Conservation (phyloP, 1,139 yeast species). For the Chernovozyma aurita region DNA sequence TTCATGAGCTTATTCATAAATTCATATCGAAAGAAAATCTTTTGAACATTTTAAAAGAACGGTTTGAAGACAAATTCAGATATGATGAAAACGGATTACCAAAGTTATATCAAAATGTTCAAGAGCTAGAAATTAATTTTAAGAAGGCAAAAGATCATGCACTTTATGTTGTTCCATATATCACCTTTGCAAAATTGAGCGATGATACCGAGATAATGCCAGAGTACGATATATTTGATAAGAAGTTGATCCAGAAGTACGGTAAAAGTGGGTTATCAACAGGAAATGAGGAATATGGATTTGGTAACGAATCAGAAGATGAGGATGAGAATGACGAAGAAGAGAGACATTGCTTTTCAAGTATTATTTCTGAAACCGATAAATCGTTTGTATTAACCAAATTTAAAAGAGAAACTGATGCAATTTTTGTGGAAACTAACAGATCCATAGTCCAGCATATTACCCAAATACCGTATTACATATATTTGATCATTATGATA, state of each 20-base stretch:
- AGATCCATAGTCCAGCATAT: conserved; percentile 66
- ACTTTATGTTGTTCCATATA: conserved; percentile 51
- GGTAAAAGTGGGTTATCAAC: conserved; percentile 1
- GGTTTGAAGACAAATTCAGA: conserved; percentile 78
- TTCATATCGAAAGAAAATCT: conserved; percentile 56
- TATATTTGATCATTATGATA: conserved; percentile 65
- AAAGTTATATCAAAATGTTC: conserved; percentile 68
- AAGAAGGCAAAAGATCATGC: conserved; percentile 56
- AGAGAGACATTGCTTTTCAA: conserved; percentile 41
- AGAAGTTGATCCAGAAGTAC: conserved; percentile 18
- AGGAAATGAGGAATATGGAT: conserved; percentile 11
- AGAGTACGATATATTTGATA: conserved; percentile 40
- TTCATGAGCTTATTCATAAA: conserved; percentile 57
- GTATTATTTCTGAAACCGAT: conserved; percentile 54
- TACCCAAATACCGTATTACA: conserved; percentile 79
- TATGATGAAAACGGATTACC: conserved; percentile 85
- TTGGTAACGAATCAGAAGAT: conserved; percentile 23
- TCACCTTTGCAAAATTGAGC: conserved; percentile 52
- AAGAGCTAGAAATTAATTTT: conserved; percentile 68
- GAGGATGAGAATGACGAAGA: conserved; percentile 38
- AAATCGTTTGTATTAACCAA: conserved; percentile 53
- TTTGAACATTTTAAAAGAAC: conserved; percentile 54
- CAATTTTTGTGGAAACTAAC: conserved; percentile 79
- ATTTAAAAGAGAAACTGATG: conserved; percentile 75
- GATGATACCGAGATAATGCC: conserved; percentile 57